Evolutionary conservation across 1,284 basidiomycete species (phyloP).

Genomic region (Cryptococcus wingfieldii): DNA sequence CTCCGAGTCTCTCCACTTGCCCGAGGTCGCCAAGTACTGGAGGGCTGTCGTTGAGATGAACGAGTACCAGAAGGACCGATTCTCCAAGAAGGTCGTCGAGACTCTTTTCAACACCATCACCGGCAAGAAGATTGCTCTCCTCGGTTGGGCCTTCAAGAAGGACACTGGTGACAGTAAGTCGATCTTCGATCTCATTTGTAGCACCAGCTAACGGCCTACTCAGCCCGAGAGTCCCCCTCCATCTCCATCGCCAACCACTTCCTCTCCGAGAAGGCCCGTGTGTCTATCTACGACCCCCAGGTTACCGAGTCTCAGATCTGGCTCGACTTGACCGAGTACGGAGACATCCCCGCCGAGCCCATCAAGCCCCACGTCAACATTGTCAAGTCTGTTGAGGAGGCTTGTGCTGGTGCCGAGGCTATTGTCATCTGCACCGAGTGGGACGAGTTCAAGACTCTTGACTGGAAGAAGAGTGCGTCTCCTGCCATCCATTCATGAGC

Average conservation of each 20-base stretch:
- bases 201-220: neutral
- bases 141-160: conserved; percentile 88
- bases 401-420: conserved; percentile 83
- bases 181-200: neutral
- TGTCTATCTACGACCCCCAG: conserved; percentile 91
- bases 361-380: conserved; percentile 83
- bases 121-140: conserved; percentile 83
- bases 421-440: conserved; percentile 87
- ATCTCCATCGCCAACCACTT: conserved; percentile 94
- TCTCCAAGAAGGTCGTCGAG: conserved; percentile 85
- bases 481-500: neutral
- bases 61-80: conserved; percentile 88
- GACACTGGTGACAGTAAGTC: conserved; percentile 79
- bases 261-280: conserved; percentile 76
- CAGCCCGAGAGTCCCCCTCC: conserved; percentile 86
- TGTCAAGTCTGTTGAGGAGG: conserved; percentile 70
- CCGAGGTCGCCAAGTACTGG: conserved; percentile 99
- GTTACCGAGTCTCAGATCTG: conserved; percentile 55
- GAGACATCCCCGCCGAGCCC: conserved; percentile 40
- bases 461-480: conserved; percentile 62
- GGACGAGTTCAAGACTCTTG: conserved; percentile 89
- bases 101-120: conserved; percentile 89
- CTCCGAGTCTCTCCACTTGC: conserved; percentile 86
- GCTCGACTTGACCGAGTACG: conserved; percentile 54
- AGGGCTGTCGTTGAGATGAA: conserved; percentile 91